phyloP scores from a whole-genome alignment of 441 rosid species.

The Erodium trifolium region DNA sequence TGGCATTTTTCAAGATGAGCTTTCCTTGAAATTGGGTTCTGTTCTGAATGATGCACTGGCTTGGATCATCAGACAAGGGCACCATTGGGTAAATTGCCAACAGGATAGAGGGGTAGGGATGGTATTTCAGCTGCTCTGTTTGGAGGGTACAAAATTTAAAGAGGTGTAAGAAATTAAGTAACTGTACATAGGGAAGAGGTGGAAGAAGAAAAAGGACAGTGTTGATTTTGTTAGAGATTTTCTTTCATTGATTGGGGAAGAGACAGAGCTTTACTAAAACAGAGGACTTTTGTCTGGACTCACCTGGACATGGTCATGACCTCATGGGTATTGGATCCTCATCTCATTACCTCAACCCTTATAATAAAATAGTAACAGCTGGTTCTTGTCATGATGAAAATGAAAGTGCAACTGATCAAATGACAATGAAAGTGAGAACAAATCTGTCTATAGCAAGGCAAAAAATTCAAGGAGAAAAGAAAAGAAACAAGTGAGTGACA shows the following conservation, averaged over 20 bases:
- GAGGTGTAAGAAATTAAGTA: constrained; percentile 18
- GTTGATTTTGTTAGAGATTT: constrained; percentile 33
- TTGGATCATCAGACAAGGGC: constrained; percentile 4
- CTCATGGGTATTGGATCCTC: constrained; percentile 7
- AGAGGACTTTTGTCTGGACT: constrained; percentile 28
- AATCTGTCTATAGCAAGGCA: not conserved
- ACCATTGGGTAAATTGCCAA: not conserved
- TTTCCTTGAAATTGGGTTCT: constrained; percentile 1
- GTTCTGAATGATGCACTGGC: not conserved
- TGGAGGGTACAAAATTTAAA: constrained; percentile 2
- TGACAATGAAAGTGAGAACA: not conserved
- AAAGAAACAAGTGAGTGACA: constrained; percentile 23
- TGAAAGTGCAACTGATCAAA: not conserved
- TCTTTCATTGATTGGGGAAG: constrained; percentile 23
- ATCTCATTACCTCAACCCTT: not conserved
- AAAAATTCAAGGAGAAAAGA: not conserved
- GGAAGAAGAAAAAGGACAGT: constrained; percentile 12
- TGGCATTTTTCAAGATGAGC: constrained; percentile 6
- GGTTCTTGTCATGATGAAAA: not conserved
- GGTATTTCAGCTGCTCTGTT: not conserved
- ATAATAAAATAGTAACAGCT: not conserved
- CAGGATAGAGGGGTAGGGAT: not conserved
- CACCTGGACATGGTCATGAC: not conserved
- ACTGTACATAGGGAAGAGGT: constrained; percentile 18
- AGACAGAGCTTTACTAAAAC: constrained; percentile 25